phyloP scores from a whole-genome alignment of 164 flowering plant genomes.

The Aristolochia californica region DNA sequence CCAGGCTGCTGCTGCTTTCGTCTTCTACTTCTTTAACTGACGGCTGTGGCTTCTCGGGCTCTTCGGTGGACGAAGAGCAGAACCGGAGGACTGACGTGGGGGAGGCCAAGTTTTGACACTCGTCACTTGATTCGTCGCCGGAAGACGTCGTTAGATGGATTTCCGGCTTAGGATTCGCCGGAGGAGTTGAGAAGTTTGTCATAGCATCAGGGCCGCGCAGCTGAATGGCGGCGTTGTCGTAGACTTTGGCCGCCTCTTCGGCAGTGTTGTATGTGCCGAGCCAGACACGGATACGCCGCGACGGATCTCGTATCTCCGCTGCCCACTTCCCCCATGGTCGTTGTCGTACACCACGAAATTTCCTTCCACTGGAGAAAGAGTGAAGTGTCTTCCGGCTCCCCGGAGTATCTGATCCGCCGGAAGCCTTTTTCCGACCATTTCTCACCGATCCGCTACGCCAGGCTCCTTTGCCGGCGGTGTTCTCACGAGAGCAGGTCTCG shows the following conservation, averaged over 20 bases:
- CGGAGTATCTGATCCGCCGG: background rate
- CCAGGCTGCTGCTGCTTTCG: conserved; percentile 6
- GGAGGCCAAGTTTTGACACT: conserved; percentile 36
- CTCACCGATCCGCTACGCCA: background rate
- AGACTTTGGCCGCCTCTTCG: conserved; percentile 83
- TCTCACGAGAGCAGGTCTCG: conserved; percentile 7
- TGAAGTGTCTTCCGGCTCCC: background rate
- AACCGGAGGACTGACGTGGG: conserved; percentile 64
- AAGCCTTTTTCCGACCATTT: conserved; percentile 7
- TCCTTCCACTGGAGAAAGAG: conserved; percentile 18
- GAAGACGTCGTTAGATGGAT: conserved; percentile 12
- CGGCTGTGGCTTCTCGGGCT: conserved; percentile 1
- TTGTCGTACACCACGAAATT: conserved; percentile 76
- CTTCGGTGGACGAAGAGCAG: conserved; percentile 12
- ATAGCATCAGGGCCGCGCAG: conserved; percentile 75
- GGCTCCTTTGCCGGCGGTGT: background rate
- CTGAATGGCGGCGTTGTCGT: conserved; percentile 75
- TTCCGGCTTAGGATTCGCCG: conserved; percentile 8
- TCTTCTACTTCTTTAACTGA: conserved; percentile 7
- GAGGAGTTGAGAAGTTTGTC: conserved; percentile 42
- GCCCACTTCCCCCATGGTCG: conserved; percentile 99
- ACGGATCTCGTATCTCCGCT: conserved; percentile 88
- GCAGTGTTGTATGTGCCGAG: conserved; percentile 84
- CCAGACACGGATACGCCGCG: conserved; percentile 58
- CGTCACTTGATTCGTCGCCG: conserved; percentile 48